Evolutionary conservation across 2,329 filamentous ascomycete species (phyloP).

Genomic region (Raffaelea arxii): DNA sequence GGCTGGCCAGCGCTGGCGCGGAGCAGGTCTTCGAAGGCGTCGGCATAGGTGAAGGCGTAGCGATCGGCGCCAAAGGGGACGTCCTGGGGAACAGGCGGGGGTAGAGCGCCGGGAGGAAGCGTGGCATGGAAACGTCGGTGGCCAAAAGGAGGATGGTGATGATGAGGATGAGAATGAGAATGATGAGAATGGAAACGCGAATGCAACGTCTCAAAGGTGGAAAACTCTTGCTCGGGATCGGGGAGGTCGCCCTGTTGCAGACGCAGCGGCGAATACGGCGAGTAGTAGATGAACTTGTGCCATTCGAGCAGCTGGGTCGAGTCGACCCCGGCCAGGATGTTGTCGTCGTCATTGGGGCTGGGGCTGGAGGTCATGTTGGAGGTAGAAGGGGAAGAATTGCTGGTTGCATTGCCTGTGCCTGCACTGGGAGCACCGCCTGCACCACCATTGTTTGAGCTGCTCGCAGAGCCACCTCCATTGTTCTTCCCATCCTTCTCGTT

Average conservation of each 20-base stretch:
- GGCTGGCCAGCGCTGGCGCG: constrained; percentile 31
- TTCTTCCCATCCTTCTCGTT: too few species aligned
- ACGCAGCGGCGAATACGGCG: constrained; percentile 33
- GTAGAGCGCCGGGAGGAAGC: constrained; percentile 19
- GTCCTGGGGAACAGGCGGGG: constrained; percentile 37
- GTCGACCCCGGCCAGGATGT: constrained; percentile 11
- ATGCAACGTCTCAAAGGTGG: neutral
- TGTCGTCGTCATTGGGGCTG: constrained; percentile 1
- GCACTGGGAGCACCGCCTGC: too few species aligned
- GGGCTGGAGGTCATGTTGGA: neutral
- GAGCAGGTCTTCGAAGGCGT: constrained; percentile 50
- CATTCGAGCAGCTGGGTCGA: constrained; percentile 16
- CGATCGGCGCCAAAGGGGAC: constrained; percentile 26
- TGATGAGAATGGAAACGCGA: neutral
- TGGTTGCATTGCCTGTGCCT: neutral
- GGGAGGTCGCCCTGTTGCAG: constrained; percentile 21
- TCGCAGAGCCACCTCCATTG: too few species aligned
- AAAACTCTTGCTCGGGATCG: neutral
- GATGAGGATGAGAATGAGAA: neutral
- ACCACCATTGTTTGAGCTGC: too few species aligned
- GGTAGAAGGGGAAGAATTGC: too few species aligned
- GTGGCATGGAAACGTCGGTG: neutral
- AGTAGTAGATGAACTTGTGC: constrained; percentile 25
- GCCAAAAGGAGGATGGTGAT: neutral
- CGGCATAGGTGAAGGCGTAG: constrained; percentile 39